These are phyloP conservation scores for Lipomyces orientalis DNA, from an alignment of 805 yeast genomes.

Conservation along the genomic window DNA sequence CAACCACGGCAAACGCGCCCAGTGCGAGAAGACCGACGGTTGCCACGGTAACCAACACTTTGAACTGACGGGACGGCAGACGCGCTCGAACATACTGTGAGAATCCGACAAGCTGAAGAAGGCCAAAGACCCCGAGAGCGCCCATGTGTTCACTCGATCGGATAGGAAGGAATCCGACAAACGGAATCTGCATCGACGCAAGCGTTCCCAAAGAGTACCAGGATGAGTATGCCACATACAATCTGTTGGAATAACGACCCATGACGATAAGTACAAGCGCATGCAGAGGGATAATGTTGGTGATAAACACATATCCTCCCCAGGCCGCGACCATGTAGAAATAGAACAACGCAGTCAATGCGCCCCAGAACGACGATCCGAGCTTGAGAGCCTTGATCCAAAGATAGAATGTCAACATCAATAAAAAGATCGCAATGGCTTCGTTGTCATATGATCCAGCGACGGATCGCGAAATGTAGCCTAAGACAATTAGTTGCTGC, in stretches of 20 bases:
- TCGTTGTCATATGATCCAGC: constrained; percentile 99
- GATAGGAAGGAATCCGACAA: constrained; percentile 96
- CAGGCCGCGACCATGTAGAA: constrained; percentile 99
- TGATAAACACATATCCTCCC: constrained; percentile 99
- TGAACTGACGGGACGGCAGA: constrained; percentile 75
- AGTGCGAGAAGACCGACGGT: constrained; percentile 60
- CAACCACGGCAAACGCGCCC: constrained; percentile 74
- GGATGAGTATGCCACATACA: constrained; percentile 90
- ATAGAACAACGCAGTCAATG: constrained; percentile 83
- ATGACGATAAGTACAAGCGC: constrained; percentile 85
- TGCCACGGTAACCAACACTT: constrained; percentile 57
- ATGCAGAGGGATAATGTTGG: constrained; percentile 95
- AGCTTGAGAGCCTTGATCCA: constrained; percentile 95
- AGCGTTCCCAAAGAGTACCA: constrained; percentile 98
- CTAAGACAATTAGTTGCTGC: constrained; percentile 2
- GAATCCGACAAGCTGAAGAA: constrained; percentile 85
- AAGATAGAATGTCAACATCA: constrained; percentile 92
- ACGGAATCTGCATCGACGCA: constrained; percentile 99
- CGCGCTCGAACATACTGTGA: constrained; percentile 80
- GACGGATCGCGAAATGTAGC: constrained; percentile 92
- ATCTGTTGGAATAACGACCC: constrained; percentile 87
- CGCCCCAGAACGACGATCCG: constrained; percentile 85
- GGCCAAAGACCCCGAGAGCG: constrained; percentile 95
- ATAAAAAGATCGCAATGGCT: constrained; percentile 94
- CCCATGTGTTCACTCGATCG: constrained; percentile 98